phyloP scores from a whole-genome alignment of 805 yeast species.

The Candida schatavii region DNA sequence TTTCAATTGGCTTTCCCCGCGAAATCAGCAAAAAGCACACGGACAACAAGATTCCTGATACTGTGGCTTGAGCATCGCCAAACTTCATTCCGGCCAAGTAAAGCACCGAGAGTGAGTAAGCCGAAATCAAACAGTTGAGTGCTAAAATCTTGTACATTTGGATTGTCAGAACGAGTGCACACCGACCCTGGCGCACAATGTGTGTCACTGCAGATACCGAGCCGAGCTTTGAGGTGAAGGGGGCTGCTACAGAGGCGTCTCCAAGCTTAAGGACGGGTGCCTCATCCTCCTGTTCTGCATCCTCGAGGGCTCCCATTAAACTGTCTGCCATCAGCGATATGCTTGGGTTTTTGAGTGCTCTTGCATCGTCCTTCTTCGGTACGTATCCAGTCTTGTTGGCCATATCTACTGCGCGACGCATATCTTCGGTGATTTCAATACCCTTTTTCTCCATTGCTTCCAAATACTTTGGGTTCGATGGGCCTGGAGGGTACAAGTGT shows the following conservation, averaged over 20 bases:
- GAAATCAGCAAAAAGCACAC: constrained; percentile 95
- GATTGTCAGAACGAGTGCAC: constrained; percentile 94
- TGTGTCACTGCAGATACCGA: constrained; percentile 90
- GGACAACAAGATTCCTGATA: constrained; percentile 86
- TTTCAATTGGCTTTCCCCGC: constrained; percentile 86
- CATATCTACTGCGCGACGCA: constrained; percentile 55
- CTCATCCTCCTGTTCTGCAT: constrained; percentile 67
- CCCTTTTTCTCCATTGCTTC: constrained; percentile 85
- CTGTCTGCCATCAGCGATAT: constrained; percentile 53
- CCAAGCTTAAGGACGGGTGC: constrained; percentile 94
- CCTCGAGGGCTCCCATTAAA: constrained; percentile 53
- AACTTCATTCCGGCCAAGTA: constrained; percentile 96
- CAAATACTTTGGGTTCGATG: constrained; percentile 81
- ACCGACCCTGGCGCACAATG: constrained; percentile 95
- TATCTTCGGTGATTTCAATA: constrained; percentile 71
- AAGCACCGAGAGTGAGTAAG: constrained; percentile 90
- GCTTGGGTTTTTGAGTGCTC: constrained; percentile 32
- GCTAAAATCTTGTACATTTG: constrained; percentile 99
- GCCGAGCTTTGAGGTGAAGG: constrained; percentile 91
- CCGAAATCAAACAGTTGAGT: constrained; percentile 92
- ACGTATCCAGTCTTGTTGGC: constrained; percentile 39
- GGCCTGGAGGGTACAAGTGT: constrained; percentile 95
- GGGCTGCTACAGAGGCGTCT: constrained; percentile 99
- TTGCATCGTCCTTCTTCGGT: constrained; percentile 16
- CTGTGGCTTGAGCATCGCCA: constrained; percentile 97